Base-by-base conservation (phyloP, 768 basidiomycete genomes). In the Symmetrospora coprosmae region DNA sequence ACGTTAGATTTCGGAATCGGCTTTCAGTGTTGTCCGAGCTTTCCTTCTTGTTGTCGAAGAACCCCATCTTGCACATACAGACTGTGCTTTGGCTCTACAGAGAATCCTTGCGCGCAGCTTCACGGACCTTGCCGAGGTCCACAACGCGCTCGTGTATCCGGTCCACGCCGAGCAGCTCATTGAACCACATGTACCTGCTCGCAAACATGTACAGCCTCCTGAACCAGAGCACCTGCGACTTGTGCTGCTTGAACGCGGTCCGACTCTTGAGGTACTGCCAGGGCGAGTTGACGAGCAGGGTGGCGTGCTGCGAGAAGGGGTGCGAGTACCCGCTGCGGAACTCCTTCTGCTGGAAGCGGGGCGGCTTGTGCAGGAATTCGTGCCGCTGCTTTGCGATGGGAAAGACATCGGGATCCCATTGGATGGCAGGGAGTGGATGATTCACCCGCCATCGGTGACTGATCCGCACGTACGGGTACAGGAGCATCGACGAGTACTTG, bases 141-240 rank as follows among this genome's bases (percentile, higher is more conserved):
- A 58, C 55, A 28, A 46, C 35, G 4, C 55, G 13, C 7, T 43
- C 38, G 23, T 58, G 55, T 31, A 58, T 41, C 19, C 39, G 40
- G 40, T 45, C 55, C 31, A 58, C 40, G 28, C 46, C 46, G 14
- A 45, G 39, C 1, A 74, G 60, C 49, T 70, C 65, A 27, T 73
- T 72, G 17, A 68, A 67, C 74, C 75, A 76, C 66, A 75, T 67
- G 62, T 74, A 71, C 43, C 71, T 56, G n/a, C 71, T 71, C 9
- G 66, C 65, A 7, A 50, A 38, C 7, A 75, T 59, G 55, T 74
- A 74, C 40, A 73, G 41, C 61, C 67, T 72, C 13, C 75, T 63
- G 60, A 74, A 75, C 75, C 74, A 75, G 5, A 69, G 65, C 40
- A 71, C 45, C 67, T 76, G 75, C 13, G 67, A 66, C 19, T 61